Evolutionary conservation across 2,329 filamentous ascomycete species (phyloP).

Genomic region (Aureobasidium sp.): DNA sequence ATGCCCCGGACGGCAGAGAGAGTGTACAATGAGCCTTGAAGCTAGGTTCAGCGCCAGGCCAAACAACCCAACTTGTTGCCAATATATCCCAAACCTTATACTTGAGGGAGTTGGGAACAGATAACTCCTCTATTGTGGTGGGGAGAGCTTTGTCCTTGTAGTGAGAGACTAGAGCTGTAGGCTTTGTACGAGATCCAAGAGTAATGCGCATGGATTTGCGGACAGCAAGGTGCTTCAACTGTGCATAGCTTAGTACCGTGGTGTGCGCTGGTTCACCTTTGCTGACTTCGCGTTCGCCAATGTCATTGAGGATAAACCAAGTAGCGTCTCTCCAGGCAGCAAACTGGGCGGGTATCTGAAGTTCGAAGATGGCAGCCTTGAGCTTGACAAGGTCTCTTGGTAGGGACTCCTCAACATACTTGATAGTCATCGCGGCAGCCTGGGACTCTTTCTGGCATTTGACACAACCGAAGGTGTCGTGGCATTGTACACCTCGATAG

Average conservation of each 20-base stretch:
- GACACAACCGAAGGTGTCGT: constrained; percentile 28
- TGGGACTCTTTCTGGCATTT: constrained; percentile 35
- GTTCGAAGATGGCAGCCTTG: constrained; percentile 45
- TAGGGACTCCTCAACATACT: constrained; percentile 42
- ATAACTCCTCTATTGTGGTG: neutral
- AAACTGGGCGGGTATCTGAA: constrained; percentile 38
- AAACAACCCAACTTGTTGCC: neutral
- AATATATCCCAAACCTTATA: neutral
- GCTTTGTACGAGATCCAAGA: neutral
- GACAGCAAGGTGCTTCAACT: neutral
- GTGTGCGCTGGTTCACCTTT: neutral
- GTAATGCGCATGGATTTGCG: neutral
- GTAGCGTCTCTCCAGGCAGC: constrained; percentile 44
- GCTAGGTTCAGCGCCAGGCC: constrained; percentile 22
- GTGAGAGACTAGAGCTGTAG: neutral
- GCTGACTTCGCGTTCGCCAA: constrained; percentile 21
- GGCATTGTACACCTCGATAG: neutral
- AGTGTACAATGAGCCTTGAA: constrained; percentile 40
- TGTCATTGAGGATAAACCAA: constrained; percentile 37
- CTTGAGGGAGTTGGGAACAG: neutral
- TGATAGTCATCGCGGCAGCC: constrained; percentile 35
- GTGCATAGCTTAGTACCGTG: neutral
- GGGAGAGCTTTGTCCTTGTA: neutral
- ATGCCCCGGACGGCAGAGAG: constrained; percentile 29
- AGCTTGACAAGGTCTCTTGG: constrained; percentile 29